Evolutionary conservation across 805 yeast species (phyloP).

Genomic region (Metschnikowia proteae): DNA sequence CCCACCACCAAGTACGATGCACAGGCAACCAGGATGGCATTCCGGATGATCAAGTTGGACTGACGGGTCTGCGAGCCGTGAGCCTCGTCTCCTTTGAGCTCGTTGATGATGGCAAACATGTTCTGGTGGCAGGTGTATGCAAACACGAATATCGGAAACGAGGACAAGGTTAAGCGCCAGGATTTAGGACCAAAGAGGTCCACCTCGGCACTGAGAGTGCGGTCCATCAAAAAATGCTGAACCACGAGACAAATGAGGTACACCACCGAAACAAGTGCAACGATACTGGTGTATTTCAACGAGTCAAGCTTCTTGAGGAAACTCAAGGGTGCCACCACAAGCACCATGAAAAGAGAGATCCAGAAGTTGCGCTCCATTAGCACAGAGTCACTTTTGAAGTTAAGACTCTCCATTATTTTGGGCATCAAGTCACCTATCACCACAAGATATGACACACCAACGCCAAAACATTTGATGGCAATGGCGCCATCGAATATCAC

Average conservation of each 20-base stretch:
- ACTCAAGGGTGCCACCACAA: constrained; percentile 60
- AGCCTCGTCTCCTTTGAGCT: constrained; percentile 41
- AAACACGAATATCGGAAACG: constrained; percentile 71
- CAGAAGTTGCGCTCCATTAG: constrained; percentile 45
- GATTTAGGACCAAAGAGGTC: constrained; percentile 40
- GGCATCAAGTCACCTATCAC: constrained; percentile 78
- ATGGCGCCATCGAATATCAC: constrained; percentile 73
- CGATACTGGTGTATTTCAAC: constrained; percentile 64
- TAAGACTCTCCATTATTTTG: constrained; percentile 41
- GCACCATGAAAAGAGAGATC: constrained; percentile 48
- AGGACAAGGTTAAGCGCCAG: constrained; percentile 43
- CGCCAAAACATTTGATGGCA: constrained; percentile 77
- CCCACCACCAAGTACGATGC: constrained; percentile 62
- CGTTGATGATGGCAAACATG: constrained; percentile 72
- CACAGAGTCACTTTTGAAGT: constrained; percentile 21
- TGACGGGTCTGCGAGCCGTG: constrained; percentile 42
- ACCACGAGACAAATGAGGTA: constrained; percentile 58
- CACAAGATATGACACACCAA: constrained; percentile 65
- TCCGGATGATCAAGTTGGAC: constrained; percentile 47
- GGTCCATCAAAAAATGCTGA: constrained; percentile 38
- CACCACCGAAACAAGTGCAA: constrained; percentile 63
- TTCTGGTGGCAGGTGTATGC: constrained; percentile 84
- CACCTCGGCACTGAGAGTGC: constrained; percentile 9
- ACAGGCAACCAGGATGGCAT: constrained; percentile 55
- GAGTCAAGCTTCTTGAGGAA: constrained; percentile 61